phyloP scores from a whole-genome alignment of 1,284 basidiomycete genomes.

The Hymenochaete sp. region DNA sequence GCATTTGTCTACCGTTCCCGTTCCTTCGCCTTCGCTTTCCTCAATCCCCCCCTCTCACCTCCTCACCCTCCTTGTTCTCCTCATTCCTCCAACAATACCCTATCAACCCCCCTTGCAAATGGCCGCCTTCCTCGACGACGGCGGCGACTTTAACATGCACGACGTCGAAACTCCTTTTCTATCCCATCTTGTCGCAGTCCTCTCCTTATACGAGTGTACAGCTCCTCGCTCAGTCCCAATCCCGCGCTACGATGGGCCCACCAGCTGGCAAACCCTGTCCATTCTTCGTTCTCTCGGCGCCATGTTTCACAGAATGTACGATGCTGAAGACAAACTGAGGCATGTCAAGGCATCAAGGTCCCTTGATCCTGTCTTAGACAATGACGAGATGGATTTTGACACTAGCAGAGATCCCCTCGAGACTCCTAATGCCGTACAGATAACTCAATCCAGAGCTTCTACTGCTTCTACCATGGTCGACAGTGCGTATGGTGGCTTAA shows the following conservation, averaged over 20 bases:
- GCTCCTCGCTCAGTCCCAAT: conserved; percentile 38
- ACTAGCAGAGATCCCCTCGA: not conserved
- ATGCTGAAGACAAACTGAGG: conserved; percentile 44
- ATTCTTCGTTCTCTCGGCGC: conserved; percentile 49
- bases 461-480: conserved; percentile 9
- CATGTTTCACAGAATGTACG: conserved; percentile 51
- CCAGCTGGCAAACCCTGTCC: conserved; percentile 56
- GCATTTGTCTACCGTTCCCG: too few species aligned
- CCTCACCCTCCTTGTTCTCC: not conserved
- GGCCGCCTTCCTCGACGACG: conserved; percentile 10
- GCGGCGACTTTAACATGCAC: not conserved
- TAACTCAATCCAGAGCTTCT: conserved; percentile 4
- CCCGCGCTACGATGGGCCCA: conserved; percentile 54
- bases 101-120: too few species aligned
- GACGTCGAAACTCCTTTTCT: conserved; percentile 31
- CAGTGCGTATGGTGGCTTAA: conserved; percentile 12
- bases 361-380: too few species aligned
- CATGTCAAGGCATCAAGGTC: conserved; percentile 32
- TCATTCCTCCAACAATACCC: conserved; percentile 3
- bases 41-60: too few species aligned
- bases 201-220: conserved; percentile 46
- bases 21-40: too few species aligned
- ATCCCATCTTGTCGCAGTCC: conserved; percentile 40
- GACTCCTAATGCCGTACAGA: conserved; percentile 9
- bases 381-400: conserved; percentile 22